A percentile compares a stretch with the other conserved stretches of the same genome.
phyloP scores from a whole-genome alignment of 2,329 filamentous ascomycete species.

The Davidsoniella virescens region DNA sequence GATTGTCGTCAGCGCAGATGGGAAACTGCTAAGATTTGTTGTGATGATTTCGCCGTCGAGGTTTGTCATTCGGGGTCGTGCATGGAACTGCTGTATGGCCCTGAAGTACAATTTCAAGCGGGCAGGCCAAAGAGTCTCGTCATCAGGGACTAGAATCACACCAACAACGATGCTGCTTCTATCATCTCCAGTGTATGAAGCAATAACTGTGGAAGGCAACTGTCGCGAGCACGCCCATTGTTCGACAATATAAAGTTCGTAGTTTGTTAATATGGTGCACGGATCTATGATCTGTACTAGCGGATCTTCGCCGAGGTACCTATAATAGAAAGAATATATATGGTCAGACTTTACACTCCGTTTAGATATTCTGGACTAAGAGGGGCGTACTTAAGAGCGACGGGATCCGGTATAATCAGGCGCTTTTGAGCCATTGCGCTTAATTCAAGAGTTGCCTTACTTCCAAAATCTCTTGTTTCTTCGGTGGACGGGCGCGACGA shows the following conservation, averaged over 20 bases:
- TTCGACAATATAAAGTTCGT: constrained; percentile 87
- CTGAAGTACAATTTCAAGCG: constrained; percentile 71
- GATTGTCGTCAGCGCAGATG: constrained; percentile 84
- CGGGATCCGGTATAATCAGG: constrained; percentile 38
- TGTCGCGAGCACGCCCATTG: constrained; percentile 92
- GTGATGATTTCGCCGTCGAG: constrained; percentile 71
- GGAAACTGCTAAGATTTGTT: constrained; percentile 83
- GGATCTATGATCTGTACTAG: constrained; percentile 60
- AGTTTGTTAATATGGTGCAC: constrained; percentile 55
- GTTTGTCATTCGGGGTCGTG: constrained; percentile 63
- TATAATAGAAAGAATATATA: constrained; percentile 17
- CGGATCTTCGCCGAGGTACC: constrained; percentile 73
- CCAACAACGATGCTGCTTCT: constrained; percentile 64
- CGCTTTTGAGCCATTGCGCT: constrained; percentile 8
- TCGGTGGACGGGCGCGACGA: constrained; percentile 3
- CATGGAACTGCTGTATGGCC: constrained; percentile 71
- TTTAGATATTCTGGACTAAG: background rate
- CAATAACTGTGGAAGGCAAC: constrained; percentile 81
- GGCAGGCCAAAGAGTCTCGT: constrained; percentile 66
- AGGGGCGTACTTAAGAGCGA: constrained; percentile 34
- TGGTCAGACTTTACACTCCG: background rate
- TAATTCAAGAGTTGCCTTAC: constrained; percentile 12
- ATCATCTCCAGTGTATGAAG: constrained; percentile 79
- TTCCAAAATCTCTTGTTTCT: constrained; percentile 36
- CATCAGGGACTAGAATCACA: constrained; percentile 64